Evolutionary conservation across 345 rosid species (phyloP).

Genomic region (Populus ilicifolia): DNA sequence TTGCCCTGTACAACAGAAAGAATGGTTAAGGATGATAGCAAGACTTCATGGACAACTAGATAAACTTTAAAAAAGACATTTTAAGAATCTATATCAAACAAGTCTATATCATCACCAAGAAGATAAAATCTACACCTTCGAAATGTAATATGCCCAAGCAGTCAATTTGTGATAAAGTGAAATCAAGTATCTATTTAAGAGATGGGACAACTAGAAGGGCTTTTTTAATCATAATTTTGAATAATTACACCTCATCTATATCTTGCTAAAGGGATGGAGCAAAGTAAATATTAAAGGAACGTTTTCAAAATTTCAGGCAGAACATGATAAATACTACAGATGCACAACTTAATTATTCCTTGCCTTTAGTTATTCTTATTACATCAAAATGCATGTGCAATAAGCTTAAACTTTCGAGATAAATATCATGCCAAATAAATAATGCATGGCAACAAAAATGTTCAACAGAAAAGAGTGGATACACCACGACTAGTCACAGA

Average conservation of each 20-base stretch:
- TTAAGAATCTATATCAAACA: not conserved
- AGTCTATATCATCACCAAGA: not conserved
- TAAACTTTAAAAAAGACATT: not conserved
- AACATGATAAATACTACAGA: not conserved
- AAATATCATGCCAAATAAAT: too few species aligned
- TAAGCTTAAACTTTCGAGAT: not conserved
- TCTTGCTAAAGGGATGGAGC: not conserved
- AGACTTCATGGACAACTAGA: not conserved
- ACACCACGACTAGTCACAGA: not conserved
- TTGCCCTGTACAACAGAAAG: conserved; percentile 41
- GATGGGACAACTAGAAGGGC: not conserved
- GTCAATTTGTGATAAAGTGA: not conserved
- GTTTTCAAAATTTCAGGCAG: not conserved
- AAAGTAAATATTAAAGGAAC: not conserved
- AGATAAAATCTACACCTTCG: not conserved
- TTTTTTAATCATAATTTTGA: not conserved
- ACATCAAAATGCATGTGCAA: not conserved
- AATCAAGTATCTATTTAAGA: not conserved
- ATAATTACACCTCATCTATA: not conserved
- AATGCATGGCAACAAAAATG: not conserved
- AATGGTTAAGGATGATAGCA: not conserved
- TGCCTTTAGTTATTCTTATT: not conserved
- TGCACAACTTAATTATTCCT: not conserved
- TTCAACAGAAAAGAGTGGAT: not conserved
- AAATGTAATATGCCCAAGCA: not conserved